Conservation (phyloP, 2,329 filamentous ascomycete genomes). For the Amauroascus verrucosus region DNA sequence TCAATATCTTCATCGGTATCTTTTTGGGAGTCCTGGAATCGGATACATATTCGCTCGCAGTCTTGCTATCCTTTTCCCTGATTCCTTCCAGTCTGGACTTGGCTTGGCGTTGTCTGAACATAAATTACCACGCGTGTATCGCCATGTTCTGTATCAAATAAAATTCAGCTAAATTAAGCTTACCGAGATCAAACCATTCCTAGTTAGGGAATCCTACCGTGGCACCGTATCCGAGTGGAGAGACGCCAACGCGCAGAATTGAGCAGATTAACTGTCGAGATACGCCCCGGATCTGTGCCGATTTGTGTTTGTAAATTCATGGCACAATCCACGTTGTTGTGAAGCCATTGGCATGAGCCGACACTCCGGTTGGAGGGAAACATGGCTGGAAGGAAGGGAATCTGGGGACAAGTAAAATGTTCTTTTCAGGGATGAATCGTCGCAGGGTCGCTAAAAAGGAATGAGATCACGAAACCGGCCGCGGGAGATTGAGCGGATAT, state of each 20-base stretch:
- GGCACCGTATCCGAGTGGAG: not conserved
- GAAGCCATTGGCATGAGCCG: too few relatives aligned
- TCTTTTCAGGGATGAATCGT: not conserved
- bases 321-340: too few relatives aligned
- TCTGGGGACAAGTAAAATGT: not conserved
- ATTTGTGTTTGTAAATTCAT: not conserved
- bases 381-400: too few relatives aligned
- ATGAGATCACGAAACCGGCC: not conserved
- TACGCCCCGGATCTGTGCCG: not conserved
- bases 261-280: conserved; percentile 6
- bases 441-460: not conserved
- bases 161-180: conserved; percentile 5
- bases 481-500: not conserved
- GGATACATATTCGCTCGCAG: too few relatives aligned
- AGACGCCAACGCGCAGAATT: conserved; percentile 7
- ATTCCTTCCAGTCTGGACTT: not conserved
- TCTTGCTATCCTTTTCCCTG: too few relatives aligned
- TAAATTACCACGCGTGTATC: conserved; percentile 4
- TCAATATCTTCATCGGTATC: not conserved
- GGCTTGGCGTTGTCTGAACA: not conserved
- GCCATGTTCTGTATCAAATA: not conserved
- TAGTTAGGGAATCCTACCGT: not conserved
- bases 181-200: not conserved
- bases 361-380: too few relatives aligned
- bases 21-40: not conserved